Evolutionary conservation across 345 rosid genomes (phyloP).

Genomic region (Sonneratia alba): DNA sequence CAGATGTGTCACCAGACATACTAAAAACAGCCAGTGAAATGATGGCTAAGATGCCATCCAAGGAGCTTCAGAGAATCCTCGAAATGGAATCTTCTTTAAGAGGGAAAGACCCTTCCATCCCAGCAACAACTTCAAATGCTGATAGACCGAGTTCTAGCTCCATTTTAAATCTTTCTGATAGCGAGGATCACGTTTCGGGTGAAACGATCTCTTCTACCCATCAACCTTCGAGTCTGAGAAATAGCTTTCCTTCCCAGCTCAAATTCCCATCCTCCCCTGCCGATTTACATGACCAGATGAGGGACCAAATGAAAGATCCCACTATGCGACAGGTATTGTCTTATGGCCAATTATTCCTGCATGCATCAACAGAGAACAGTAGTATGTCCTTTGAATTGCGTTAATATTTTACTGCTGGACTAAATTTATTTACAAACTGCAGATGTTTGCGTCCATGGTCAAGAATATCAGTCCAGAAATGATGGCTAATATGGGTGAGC

Average conservation of each 20-base stretch:
- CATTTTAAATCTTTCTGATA: constrained; percentile 18
- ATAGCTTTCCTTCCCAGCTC: constrained; percentile 23
- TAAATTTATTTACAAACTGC: constrained; percentile 16
- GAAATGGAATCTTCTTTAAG: constrained; percentile 60
- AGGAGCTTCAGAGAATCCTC: constrained; percentile 79
- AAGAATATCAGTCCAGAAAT: constrained; percentile 86
- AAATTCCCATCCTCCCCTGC: constrained; percentile 44
- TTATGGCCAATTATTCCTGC: background rate
- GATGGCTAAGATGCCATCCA: constrained; percentile 68
- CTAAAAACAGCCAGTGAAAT: constrained; percentile 67
- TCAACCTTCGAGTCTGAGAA: constrained; percentile 31
- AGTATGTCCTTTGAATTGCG: background rate
- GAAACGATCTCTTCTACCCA: constrained; percentile 45
- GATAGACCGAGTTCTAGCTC: constrained; percentile 17
- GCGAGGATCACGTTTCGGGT: constrained; percentile 20
- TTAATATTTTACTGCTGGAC: background rate
- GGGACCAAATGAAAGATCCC: constrained; percentile 91
- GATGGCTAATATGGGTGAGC: constrained; percentile 96
- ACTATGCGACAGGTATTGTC: constrained; percentile 68
- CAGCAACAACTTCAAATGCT: constrained; percentile 16
- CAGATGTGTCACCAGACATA: constrained; percentile 66
- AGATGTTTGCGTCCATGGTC: constrained; percentile 85
- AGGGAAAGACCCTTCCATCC: constrained; percentile 29
- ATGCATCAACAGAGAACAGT: background rate
- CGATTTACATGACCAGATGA: constrained; percentile 82